A percentile compares a stretch with the other conserved stretches of the same genome.
These are phyloP conservation scores for Tuber melanosporum DNA, from an alignment of 495 filamentous ascomycete species.

Conservation along the genomic window DNA sequence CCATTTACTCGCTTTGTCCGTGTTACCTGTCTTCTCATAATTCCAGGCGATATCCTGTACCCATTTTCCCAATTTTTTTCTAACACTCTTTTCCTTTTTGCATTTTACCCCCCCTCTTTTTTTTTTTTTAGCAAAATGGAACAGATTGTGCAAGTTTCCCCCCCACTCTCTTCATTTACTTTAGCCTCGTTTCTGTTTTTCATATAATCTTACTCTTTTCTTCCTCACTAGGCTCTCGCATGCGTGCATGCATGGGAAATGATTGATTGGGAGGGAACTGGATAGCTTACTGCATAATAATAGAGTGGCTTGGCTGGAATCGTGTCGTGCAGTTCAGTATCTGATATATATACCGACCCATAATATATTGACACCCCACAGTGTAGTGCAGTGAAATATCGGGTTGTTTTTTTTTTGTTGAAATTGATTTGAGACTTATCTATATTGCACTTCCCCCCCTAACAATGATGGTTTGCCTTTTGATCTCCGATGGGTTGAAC, in stretches of 20 bases:
- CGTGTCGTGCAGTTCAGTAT: neutral
- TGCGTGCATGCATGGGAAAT: neutral
- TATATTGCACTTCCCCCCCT: neutral
- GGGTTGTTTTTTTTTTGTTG: neutral
- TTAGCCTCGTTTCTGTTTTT: neutral
- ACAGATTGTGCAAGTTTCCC: neutral
- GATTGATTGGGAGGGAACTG: neutral
- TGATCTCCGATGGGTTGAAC: too few relatives aligned
- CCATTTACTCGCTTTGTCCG: neutral
- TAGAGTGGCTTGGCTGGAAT: neutral
- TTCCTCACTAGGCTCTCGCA: neutral
- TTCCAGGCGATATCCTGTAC: neutral
- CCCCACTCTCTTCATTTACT: neutral
- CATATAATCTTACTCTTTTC: neutral
- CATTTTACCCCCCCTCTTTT: neutral
- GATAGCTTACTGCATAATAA: neutral
- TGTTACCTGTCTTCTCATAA: neutral
- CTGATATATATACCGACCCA: neutral
- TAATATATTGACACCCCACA: neutral
- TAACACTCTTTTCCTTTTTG: neutral
- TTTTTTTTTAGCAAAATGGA: neutral
- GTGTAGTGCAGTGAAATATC: neutral
- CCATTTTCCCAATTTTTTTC: neutral
- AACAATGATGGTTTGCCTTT: too few relatives aligned
- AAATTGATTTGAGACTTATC: neutral